Conservation (phyloP, 805 yeast species). For the Ogataea saltuana region DNA sequence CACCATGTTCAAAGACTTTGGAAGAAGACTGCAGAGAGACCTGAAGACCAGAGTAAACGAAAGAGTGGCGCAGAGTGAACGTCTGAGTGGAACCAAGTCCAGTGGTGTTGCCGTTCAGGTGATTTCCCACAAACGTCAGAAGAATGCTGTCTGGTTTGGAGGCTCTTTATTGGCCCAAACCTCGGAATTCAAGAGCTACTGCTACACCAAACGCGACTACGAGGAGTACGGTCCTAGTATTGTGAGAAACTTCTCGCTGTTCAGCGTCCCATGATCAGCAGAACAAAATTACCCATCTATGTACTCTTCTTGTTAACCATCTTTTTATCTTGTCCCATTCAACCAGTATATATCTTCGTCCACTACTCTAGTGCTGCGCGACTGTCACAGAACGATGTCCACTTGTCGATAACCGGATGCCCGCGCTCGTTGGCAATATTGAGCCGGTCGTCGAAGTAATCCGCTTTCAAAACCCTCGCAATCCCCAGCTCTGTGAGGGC, state of each 20-base stretch:
- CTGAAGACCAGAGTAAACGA: slow-evolving; percentile 83
- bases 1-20: slow-evolving; percentile 98
- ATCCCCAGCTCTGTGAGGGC: slow-evolving; percentile 60
- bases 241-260: slow-evolving; percentile 93
- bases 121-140: slow-evolving; percentile 93
- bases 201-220: slow-evolving; percentile 95
- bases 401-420: slow-evolving; percentile 31
- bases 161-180: slow-evolving; percentile 97
- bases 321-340: neutral
- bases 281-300: neutral
- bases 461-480: slow-evolving; percentile 52
- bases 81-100: slow-evolving; percentile 69
- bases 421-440: slow-evolving; percentile 35
- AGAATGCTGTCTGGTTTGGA: slow-evolving; percentile 99
- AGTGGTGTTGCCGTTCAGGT: slow-evolving; percentile 98
- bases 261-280: slow-evolving; percentile 77
- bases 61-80: slow-evolving; percentile 81
- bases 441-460: slow-evolving; percentile 54
- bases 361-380: neutral
- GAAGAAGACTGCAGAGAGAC: slow-evolving; percentile 96
- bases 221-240: slow-evolving; percentile 98
- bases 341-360: slow-evolving; percentile 4
- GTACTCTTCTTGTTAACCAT: slow-evolving; percentile 2
- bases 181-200: slow-evolving; percentile 91
- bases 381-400: slow-evolving; percentile 24